Conservation (phyloP, 768 basidiomycete species). For the Mycena vulgaris region DNA sequence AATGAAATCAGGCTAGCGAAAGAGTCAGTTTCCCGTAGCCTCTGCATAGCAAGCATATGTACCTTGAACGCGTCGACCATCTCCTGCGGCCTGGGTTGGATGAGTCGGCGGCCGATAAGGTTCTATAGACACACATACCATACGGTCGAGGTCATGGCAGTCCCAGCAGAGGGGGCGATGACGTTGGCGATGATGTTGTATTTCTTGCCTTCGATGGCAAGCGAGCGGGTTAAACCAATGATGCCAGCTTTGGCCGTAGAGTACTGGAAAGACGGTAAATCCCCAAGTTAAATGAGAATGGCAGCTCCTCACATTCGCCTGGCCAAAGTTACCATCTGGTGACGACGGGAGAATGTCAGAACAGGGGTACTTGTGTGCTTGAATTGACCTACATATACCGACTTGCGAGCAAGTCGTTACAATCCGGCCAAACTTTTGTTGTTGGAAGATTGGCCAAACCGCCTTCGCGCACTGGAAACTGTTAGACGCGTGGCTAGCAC, state of each 20-base stretch:
- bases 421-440: conserved; percentile 97
- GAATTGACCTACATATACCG: conserved; percentile 82
- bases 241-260: conserved; percentile 95
- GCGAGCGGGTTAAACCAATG: conserved; percentile 89
- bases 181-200: conserved; percentile 93
- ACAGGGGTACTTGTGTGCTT: neutral
- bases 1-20: conserved; percentile 81
- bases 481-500: neutral
- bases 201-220: conserved; percentile 93
- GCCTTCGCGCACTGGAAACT: conserved; percentile 86
- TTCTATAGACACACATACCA: conserved; percentile 64
- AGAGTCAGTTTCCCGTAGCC: neutral
- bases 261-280: conserved; percentile 64
- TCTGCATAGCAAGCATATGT: neutral
- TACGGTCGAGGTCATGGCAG: conserved; percentile 91
- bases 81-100: conserved; percentile 73
- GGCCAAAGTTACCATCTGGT: conserved; percentile 94
- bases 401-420: conserved; percentile 95
- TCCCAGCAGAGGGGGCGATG: conserved; percentile 91
- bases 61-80: conserved; percentile 94
- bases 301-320: conserved; percentile 79
- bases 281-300: conserved; percentile 10
- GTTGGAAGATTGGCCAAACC: conserved; percentile 96
- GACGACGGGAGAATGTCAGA: conserved; percentile 2
- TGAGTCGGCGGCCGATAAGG: neutral